Evolutionary conservation across 306 rosid species (phyloP), one percentile per base, ranked within the genome.

Genomic region (Gynostemma pentaphyllum): DNA sequence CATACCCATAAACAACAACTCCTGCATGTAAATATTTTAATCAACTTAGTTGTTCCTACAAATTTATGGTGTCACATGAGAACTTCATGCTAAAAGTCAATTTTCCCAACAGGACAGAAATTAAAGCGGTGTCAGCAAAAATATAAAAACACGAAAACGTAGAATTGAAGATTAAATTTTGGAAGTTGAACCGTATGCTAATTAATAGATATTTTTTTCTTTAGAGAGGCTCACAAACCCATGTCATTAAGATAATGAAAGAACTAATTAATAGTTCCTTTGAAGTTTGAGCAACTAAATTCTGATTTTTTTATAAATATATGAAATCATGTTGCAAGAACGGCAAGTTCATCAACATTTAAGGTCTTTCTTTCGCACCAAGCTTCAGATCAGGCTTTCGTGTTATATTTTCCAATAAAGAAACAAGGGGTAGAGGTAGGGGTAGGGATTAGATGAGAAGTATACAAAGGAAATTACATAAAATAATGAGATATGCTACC

Each of bases 1-100:
- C 99, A 61, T 94, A 94, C 64, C 89, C 99, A 76, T 94, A 94
- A 73, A 94, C 99, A 75, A 94, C 84, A 69, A 94, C 97, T 68
- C 99, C 99, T 94, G 83, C 86, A 86, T 14, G 76, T 30, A 44
- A 66, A 72, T 22, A 9, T 42, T 69, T 36, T 16, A 59, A 50
- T 71, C 71, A 59, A 71, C 44, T 67, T 46, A 62, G 15, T 18
- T 11, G 2, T 60, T 60, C n/a, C 5, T 34, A 22, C 23, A 60
- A 14, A 21, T 6, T 61, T 39, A 12, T 11, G 48, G 48, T 23
- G 14, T 14, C 19, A 14, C 22, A 21, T 4, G 39, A 60, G 11
- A 5, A 5, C 12, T 60, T 59, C 47, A 39, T 19, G 34, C 15
- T 60, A 22, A 39, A 36, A 12, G 34, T 3, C 19, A 22, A 60